phyloP scores from a whole-genome alignment of 305 asterid species.

The Stenogyne calaminthoides region DNA sequence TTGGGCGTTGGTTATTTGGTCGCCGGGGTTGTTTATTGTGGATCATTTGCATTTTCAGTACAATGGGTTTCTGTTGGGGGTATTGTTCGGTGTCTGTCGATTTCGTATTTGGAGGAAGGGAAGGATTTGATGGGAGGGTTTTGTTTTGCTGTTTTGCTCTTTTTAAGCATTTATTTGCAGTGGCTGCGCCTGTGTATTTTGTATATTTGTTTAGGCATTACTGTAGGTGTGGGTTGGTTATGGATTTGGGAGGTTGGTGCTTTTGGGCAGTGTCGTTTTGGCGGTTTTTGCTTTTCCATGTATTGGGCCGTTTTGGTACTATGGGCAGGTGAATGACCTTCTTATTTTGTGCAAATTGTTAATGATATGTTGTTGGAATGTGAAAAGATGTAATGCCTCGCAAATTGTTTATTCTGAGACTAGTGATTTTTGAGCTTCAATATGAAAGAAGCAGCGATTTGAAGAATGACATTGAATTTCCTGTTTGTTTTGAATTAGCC shows the following conservation, averaged over 20 bases:
- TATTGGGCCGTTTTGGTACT: constrained; percentile 76
- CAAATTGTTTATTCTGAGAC: neutral
- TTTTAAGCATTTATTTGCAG: constrained; percentile 92
- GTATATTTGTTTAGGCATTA: constrained; percentile 89
- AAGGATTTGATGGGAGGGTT: constrained; percentile 86
- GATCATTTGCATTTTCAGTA: constrained; percentile 98
- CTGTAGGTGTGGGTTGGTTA: constrained; percentile 72
- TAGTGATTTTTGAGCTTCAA: constrained; percentile 3
- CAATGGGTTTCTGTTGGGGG: constrained; percentile 86
- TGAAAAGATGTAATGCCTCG: constrained; percentile 11
- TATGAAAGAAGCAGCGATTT: too few relatives aligned
- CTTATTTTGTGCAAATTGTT: constrained; percentile 16
- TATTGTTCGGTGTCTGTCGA: constrained; percentile 65
- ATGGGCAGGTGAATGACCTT: constrained; percentile 66
- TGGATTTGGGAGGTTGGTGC: constrained; percentile 69
- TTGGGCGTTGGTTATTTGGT: constrained; percentile 70
- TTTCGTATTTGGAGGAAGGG: constrained; percentile 79
- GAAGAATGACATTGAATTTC: constrained; percentile 12
- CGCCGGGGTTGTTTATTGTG: constrained; percentile 84
- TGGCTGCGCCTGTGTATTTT: constrained; percentile 91
- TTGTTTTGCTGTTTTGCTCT: constrained; percentile 74
- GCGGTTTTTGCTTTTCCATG: constrained; percentile 72
- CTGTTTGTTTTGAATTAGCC: constrained; percentile 3
- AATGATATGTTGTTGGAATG: constrained; percentile 24
- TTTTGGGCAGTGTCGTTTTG: constrained; percentile 74